Base-by-base conservation (phyloP, 768 basidiomycete species). In the Coprinopsis sp. region DNA sequence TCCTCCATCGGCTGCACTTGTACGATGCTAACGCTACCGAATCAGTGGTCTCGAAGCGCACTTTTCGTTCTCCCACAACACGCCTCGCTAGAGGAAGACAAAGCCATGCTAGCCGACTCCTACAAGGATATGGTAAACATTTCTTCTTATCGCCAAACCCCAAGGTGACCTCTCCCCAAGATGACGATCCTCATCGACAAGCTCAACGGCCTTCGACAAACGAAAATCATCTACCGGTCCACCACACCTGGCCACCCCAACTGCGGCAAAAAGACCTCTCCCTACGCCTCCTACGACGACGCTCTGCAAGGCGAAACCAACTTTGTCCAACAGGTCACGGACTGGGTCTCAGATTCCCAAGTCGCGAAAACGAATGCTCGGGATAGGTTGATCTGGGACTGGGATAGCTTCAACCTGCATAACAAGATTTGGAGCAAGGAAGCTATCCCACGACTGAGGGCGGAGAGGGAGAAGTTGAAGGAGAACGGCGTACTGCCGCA, bases 11-110 rank as follows among this genome's bases (percentile, higher is more conserved):
- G 27, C 41, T 23, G 47, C n/a, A n/a, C n/a, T n/a, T n/a, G n/a
- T n/a, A n/a, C n/a, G n/a, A n/a, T n/a, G n/a, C n/a, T n/a, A n/a
- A n/a, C n/a, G n/a, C n/a, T n/a, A n/a, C n/a, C n/a, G n/a, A n/a
- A n/a, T n/a, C 25, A 64, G 58, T 64, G 63, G 63, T 64, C 63
- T 6, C 51, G 63, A 18, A 54, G 57, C 23, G 55, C 57, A 43
- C 52, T 64, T 4, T 55, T 55, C 22, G 62, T 64, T 55, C 58
- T 62, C 5, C 60, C 59, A 21, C 49, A 54, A 4, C 46, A 56
- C 4, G 14, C 45, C 13, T 46, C 60, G 4, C 54, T 62, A 24
- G 52, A 38, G 16, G 53, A 59, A n/a, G 60, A 63, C 44, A 58
- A 64, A 48, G 53, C 47, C 11, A 50, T 54, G 10, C 55, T 64